phyloP scores from a whole-genome alignment of 352 stramenopile species.

The Phytophthora vignae region DNA sequence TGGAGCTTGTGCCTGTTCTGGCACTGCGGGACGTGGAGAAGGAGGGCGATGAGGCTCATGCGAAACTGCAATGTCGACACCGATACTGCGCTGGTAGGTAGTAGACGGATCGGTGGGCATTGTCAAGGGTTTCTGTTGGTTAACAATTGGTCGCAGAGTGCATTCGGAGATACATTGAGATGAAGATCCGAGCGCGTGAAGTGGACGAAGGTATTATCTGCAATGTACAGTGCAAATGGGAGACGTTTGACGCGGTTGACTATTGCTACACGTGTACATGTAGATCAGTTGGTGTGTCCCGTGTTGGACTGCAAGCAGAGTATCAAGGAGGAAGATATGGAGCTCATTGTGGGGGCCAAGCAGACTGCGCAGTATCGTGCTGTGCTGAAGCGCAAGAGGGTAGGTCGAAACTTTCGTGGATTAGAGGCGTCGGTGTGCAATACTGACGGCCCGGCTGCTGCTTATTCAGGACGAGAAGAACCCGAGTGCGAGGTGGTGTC shows the following conservation, averaged over 20 bases:
- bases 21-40: slow-evolving; percentile 41
- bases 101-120: background rate
- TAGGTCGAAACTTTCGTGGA: slow-evolving; percentile 31
- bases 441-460: too few species aligned
- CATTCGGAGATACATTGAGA: slow-evolving; percentile 57
- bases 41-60: slow-evolving; percentile 35
- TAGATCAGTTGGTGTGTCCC: slow-evolving; percentile 76
- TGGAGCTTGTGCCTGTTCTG: slow-evolving; percentile 63
- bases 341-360: slow-evolving; percentile 36
- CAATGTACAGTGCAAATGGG: background rate
- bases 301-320: slow-evolving; percentile 56
- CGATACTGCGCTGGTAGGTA: slow-evolving; percentile 60
- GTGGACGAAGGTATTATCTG: slow-evolving; percentile 64
- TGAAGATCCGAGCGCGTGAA: slow-evolving; percentile 67
- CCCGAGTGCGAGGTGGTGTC: slow-evolving; percentile 77
- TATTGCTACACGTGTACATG: slow-evolving; percentile 13
- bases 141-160: slow-evolving; percentile 37
- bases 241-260: background rate
- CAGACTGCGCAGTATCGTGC: slow-evolving; percentile 37
- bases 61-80: slow-evolving; percentile 62
- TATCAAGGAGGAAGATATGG: slow-evolving; percentile 50
- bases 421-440: background rate
- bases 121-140: background rate
- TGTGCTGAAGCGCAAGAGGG: slow-evolving; percentile 61
- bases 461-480: slow-evolving; percentile 69